These are phyloP conservation scores for Trichosporon inkin DNA, from an alignment of 1,284 basidiomycete genomes.

Conservation along the genomic window DNA sequence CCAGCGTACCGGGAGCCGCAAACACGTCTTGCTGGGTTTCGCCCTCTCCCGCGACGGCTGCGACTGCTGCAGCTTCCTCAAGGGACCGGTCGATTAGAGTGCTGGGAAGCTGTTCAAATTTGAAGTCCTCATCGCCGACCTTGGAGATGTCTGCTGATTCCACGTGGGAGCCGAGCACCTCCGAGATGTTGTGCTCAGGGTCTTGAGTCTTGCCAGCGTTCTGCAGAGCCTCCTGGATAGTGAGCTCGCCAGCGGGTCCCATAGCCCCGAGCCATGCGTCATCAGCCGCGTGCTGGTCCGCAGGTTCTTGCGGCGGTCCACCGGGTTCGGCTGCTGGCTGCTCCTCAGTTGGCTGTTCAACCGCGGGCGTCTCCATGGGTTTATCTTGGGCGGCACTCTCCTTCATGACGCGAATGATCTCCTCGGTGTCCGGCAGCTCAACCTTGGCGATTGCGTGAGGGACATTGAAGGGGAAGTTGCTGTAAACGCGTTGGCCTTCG, in stretches of 20 bases:
- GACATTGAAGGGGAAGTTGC: conserved; percentile 32
- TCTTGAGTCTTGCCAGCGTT: conserved; percentile 21
- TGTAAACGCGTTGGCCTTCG: conserved; percentile 23
- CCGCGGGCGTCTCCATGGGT: background rate
- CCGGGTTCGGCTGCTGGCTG: background rate
- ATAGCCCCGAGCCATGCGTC: conserved; percentile 19
- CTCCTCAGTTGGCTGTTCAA: background rate
- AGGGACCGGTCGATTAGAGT: conserved; percentile 1
- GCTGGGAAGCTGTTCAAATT: background rate
- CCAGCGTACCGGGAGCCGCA: conserved; percentile 5
- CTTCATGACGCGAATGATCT: conserved; percentile 33
- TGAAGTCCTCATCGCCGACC: background rate
- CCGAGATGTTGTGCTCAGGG: background rate
- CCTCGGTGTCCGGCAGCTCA: conserved; percentile 32
- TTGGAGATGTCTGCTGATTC: background rate
- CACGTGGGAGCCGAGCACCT: background rate
- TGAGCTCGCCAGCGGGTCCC: conserved; percentile 24
- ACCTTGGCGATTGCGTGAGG: conserved; percentile 41
- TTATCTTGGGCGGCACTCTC: background rate
- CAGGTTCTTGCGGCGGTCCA: background rate
- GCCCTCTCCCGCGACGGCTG: background rate
- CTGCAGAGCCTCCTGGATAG: conserved; percentile 30
- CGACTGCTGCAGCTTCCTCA: background rate
- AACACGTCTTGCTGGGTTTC: background rate
- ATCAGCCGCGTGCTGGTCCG: conserved; percentile 5